phyloP scores from a whole-genome alignment of 768 basidiomycete species.

The Melanogaster broomeanus region DNA sequence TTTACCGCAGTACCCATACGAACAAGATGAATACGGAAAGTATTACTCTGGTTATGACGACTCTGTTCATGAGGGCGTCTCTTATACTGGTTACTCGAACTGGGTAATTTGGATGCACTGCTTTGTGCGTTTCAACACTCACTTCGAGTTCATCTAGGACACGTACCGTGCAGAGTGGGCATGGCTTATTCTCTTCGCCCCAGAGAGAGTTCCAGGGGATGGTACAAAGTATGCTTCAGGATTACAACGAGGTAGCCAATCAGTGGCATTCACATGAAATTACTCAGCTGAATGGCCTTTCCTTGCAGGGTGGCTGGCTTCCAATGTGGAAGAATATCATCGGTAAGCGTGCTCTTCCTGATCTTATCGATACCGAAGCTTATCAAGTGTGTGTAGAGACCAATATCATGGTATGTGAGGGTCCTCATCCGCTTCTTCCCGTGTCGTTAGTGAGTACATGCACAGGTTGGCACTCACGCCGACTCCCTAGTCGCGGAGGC shows the following conservation, averaged over 20 bases:
- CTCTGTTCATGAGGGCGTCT: constrained; percentile 58
- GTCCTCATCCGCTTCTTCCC: neutral
- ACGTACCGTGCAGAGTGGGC: constrained; percentile 80
- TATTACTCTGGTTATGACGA: constrained; percentile 85
- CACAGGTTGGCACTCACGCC: constrained; percentile 73
- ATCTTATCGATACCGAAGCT: neutral
- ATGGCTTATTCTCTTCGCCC: constrained; percentile 74
- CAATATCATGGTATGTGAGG: constrained; percentile 68
- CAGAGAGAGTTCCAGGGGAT: constrained; percentile 76
- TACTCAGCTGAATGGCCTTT: neutral
- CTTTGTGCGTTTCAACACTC: neutral
- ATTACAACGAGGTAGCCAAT: constrained; percentile 59
- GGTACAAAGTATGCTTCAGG: constrained; percentile 79
- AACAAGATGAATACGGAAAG: constrained; percentile 61
- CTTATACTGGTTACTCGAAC: constrained; percentile 80
- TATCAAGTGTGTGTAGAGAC: constrained; percentile 47
- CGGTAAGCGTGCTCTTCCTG: constrained; percentile 35
- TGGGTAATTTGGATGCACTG: constrained; percentile 49
- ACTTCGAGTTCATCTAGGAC: constrained; percentile 55
- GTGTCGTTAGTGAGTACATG: neutral
- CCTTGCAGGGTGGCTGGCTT: constrained; percentile 67
- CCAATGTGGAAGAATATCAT: constrained; percentile 92
- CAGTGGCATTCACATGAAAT: neutral
- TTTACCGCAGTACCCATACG: constrained; percentile 66
- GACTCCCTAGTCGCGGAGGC: constrained; percentile 78